Percentiles rank a stretch among this genome's conserved stretches.
Evolutionary conservation across 1,284 basidiomycete genomes (phyloP).

Genomic region (Inonotus obliquus): DNA sequence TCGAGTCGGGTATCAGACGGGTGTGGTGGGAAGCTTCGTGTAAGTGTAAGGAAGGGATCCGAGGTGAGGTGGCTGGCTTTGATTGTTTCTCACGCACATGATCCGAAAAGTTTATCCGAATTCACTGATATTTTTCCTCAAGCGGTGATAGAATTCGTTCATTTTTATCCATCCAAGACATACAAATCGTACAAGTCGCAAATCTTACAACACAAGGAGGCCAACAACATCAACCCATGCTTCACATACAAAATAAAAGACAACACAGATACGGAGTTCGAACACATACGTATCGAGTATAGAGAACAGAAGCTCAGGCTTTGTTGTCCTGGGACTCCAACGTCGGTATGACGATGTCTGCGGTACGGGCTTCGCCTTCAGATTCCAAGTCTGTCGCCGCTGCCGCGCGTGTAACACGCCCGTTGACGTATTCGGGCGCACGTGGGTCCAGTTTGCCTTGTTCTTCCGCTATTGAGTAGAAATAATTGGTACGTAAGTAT

Average conservation of each 20-base stretch:
- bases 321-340: not conserved
- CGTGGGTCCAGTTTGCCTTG: slow-evolving; percentile 64
- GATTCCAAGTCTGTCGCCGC: not conserved
- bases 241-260: not conserved
- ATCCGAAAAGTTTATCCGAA: too few relatives aligned
- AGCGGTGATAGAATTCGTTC: not conserved
- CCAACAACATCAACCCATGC: too few relatives aligned
- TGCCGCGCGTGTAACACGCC: slow-evolving; percentile 22
- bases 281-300: not conserved
- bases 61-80: too few relatives aligned
- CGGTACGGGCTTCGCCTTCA: slow-evolving; percentile 13
- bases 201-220: too few relatives aligned
- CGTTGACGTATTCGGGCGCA: slow-evolving; percentile 55
- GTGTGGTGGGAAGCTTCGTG: too few relatives aligned
- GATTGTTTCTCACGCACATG: too few relatives aligned
- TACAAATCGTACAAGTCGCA: not conserved
- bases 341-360: slow-evolving; percentile 12
- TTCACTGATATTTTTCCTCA: too few relatives aligned
- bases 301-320: not conserved
- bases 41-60: too few relatives aligned
- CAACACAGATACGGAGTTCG: not conserved
- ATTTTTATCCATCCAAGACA: not conserved
- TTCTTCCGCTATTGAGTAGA: slow-evolving; percentile 53
- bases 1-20: too few relatives aligned
- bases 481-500: not conserved